These are phyloP conservation scores for Metarhizium anisopliae DNA, from an alignment of 2,329 filamentous ascomycete genomes.

Conservation along the genomic window DNA sequence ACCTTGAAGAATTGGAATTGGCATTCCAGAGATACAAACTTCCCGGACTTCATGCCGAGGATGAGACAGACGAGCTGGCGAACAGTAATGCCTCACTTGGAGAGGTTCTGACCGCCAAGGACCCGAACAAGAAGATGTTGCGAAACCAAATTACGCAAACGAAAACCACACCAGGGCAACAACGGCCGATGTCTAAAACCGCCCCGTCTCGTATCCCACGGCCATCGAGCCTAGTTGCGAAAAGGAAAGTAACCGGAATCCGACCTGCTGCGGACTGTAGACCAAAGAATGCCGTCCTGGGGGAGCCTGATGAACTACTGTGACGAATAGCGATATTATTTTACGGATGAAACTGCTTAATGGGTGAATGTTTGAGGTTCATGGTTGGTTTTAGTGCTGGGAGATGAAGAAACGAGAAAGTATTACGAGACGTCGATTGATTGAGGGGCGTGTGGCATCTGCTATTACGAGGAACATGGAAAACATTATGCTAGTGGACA, in stretches of 20 bases:
- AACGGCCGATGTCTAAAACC: background rate
- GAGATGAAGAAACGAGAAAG: background rate
- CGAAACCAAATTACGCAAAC: background rate
- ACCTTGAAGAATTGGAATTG: constrained; percentile 27
- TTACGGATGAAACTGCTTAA: background rate
- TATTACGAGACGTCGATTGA: background rate
- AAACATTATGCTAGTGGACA: background rate
- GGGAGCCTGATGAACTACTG: constrained; percentile 6
- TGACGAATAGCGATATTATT: background rate
- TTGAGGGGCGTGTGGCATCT: background rate
- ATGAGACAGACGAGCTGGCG: constrained; percentile 24
- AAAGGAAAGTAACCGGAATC: background rate
- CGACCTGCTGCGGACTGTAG: background rate
- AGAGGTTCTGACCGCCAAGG: constrained; percentile 12
- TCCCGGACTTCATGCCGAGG: constrained; percentile 10
- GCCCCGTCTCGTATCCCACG: background rate
- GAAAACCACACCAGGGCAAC: background rate
- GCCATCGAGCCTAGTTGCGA: background rate
- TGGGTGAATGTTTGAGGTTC: background rate
- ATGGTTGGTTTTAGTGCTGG: background rate
- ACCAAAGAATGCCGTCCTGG: background rate
- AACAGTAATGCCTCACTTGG: background rate
- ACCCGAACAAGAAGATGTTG: constrained; percentile 17
- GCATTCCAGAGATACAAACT: constrained; percentile 24
- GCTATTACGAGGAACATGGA: background rate